Percentiles rank a stretch among this genome's conserved stretches.
phyloP scores from a whole-genome alignment of 495 filamentous ascomycete genomes.

The Collariella sp. region DNA sequence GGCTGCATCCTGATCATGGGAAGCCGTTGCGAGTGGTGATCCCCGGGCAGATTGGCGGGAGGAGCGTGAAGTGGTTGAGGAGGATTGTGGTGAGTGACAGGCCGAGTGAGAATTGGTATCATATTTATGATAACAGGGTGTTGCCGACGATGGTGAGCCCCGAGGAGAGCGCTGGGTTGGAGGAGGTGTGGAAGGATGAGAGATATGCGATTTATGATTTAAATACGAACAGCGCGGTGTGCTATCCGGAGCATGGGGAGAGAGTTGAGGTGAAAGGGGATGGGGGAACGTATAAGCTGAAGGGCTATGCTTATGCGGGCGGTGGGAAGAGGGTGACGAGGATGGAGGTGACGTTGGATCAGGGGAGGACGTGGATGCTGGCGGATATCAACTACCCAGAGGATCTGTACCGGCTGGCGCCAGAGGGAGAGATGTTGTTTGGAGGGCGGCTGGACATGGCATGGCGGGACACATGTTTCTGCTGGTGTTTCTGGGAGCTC shows the following conservation, averaged over 20 bases:
- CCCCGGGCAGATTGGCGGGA: constrained; percentile 86
- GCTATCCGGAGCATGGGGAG: constrained; percentile 77
- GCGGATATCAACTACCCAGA: constrained; percentile 77
- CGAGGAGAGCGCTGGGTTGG: constrained; percentile 66
- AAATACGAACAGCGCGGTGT: constrained; percentile 77
- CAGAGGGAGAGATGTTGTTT: constrained; percentile 55
- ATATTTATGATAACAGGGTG: constrained; percentile 90
- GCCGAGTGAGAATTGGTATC: constrained; percentile 94
- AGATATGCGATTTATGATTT: constrained; percentile 93
- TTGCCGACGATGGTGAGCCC: constrained; percentile 82
- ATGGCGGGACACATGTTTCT: constrained; percentile 75
- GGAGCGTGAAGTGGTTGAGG: constrained; percentile 95
- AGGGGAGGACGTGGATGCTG: constrained; percentile 75
- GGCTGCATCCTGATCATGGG: constrained; percentile 78
- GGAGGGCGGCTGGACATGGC: constrained; percentile 76
- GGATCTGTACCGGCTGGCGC: constrained; percentile 68
- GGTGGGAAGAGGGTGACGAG: constrained; percentile 79
- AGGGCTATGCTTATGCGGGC: constrained; percentile 85
- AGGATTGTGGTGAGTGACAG: constrained; percentile 65
- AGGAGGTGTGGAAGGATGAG: constrained; percentile 81
- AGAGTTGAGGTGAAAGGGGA: constrained; percentile 43
- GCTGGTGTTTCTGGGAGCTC: constrained; percentile 92
- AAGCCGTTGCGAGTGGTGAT: constrained; percentile 78
- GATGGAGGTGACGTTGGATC: constrained; percentile 79
- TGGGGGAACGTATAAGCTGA: constrained; percentile 51